Conservation (phyloP, 371 early-diverging fungal species). For the Rhizopus stolonifer region DNA sequence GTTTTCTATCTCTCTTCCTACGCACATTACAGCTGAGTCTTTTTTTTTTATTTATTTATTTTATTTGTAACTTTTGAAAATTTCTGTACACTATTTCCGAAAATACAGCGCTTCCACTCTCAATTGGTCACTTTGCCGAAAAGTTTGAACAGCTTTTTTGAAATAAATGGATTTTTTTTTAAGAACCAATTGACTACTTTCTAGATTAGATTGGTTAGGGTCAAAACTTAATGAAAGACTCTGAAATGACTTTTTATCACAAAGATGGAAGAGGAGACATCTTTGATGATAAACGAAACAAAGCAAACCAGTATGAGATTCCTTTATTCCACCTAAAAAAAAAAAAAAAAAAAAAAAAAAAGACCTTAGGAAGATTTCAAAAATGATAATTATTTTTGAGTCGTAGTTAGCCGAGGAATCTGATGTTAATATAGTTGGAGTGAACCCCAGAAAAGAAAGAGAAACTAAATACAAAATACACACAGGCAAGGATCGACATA, state of each 20-base stretch:
- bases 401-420: not conserved
- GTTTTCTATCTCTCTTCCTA: no score
- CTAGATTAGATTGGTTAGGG: not conserved
- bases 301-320: constrained; percentile 1
- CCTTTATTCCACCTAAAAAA: constrained; percentile 4
- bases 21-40: no score
- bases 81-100: no score
- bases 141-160: not conserved
- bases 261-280: not conserved
- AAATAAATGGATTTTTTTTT: no score
- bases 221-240: not conserved
- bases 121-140: not conserved
- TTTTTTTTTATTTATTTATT: no score
- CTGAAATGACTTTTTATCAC: constrained; percentile 1
- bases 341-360: no score
- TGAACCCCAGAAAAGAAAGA: not conserved
- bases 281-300: not conserved
- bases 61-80: no score
- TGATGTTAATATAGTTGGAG: constrained; percentile 2
- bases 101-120: no score
- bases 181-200: not conserved
- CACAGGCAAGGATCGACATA: constrained; percentile 3
- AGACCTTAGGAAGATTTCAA: constrained; percentile 2
- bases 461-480: not conserved
- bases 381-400: constrained; percentile 3